These are phyloP conservation scores for Solanum piurae DNA, from an alignment of 257 asterid species.

Conservation along the genomic window DNA sequence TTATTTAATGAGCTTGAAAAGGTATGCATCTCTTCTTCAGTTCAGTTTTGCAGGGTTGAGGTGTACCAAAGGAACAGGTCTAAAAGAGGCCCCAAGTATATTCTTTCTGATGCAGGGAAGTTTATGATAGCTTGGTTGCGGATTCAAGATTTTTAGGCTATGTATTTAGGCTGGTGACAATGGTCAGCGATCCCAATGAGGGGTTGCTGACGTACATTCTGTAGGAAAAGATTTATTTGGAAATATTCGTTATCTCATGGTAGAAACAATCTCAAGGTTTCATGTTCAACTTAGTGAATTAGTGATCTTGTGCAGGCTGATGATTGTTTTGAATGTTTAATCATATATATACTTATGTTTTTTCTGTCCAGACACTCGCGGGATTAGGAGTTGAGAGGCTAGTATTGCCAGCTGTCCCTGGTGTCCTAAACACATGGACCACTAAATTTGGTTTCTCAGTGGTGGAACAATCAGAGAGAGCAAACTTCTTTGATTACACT, in stretches of 20 bases:
- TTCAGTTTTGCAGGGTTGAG: not conserved
- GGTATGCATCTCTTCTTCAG: constrained; percentile 23
- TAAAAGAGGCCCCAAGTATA: not conserved
- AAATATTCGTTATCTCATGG: not conserved
- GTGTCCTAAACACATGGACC: constrained; percentile 64
- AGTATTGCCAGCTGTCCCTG: constrained; percentile 76
- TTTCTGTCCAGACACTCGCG: constrained; percentile 47
- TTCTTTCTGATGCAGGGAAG: not conserved
- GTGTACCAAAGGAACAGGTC: not conserved
- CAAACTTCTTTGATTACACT: constrained; percentile 36
- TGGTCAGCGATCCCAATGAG: not conserved
- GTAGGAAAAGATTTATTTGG: not conserved
- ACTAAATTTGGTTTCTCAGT: constrained; percentile 60
- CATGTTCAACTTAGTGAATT: not conserved
- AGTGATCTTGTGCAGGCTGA: not conserved
- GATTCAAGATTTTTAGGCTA: not conserved
- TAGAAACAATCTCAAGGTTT: not conserved
- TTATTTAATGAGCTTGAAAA: constrained; percentile 85
- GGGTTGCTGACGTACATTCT: not conserved
- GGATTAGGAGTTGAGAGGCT: constrained; percentile 78
- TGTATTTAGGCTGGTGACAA: not conserved
- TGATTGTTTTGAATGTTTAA: not conserved
- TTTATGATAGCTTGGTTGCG: not conserved
- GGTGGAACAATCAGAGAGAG: constrained; percentile 48
- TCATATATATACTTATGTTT: not conserved